These are phyloP conservation scores for Crithidia brevicula DNA, from an alignment of 208 protist genomes.

Conservation along the genomic window DNA sequence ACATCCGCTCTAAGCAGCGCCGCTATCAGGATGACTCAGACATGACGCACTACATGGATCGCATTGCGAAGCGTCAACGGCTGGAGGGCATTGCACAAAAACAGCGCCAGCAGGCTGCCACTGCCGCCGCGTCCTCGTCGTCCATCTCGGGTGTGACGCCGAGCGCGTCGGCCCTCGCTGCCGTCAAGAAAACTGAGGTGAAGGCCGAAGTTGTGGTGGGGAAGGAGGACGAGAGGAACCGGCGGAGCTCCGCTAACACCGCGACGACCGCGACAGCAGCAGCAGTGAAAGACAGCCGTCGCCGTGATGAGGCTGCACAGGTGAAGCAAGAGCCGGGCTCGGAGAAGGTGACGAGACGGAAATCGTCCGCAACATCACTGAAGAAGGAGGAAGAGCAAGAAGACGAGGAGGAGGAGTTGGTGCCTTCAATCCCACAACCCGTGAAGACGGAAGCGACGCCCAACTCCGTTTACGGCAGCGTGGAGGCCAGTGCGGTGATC, in stretches of 20 bases:
- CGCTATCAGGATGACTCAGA: conserved; percentile 77
- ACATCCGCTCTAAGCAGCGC: conserved; percentile 55
- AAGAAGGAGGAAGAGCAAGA: conserved; percentile 20
- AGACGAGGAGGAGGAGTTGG: neutral
- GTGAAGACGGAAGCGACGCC: conserved; percentile 7
- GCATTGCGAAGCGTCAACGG: conserved; percentile 50
- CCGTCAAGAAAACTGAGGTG: conserved; percentile 15
- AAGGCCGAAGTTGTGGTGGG: conserved; percentile 1
- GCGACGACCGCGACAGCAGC: neutral
- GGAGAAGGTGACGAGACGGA: neutral
- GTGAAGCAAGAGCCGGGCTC: conserved; percentile 33
- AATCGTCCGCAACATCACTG: neutral
- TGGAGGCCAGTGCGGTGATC: conserved; percentile 39
- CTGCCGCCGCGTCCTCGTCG: neutral
- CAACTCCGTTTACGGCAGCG: too few species aligned
- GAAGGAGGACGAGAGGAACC: too few species aligned
- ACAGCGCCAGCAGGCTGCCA: conserved; percentile 20
- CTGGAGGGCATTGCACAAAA: conserved; percentile 50
- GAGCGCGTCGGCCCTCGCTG: neutral
- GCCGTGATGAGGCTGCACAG: neutral
- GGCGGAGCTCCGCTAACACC: too few species aligned
- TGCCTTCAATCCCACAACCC: neutral
- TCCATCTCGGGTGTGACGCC: neutral
- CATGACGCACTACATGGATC: conserved; percentile 38
- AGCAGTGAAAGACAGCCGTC: neutral